phyloP scores from a whole-genome alignment of 2,329 filamentous ascomycete genomes.

The Chaetomiaceae sp. region DNA sequence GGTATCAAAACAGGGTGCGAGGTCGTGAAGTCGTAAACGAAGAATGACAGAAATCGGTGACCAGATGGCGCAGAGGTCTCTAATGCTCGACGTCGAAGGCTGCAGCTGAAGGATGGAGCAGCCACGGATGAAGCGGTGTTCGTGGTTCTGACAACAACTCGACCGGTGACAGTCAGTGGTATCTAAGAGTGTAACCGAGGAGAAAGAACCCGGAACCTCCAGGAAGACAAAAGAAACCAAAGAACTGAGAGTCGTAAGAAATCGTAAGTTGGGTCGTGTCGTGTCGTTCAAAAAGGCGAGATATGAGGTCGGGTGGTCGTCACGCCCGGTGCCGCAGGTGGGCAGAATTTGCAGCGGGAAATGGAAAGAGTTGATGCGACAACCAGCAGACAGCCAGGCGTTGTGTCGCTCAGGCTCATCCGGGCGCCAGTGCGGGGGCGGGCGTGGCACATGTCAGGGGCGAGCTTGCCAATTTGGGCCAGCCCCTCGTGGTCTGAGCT shows the following conservation, averaged over 20 bases:
- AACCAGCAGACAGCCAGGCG: neutral
- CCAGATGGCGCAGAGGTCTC: neutral
- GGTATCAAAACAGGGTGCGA: conserved; percentile 1
- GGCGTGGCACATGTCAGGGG: conserved; percentile 11
- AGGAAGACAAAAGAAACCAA: conserved; percentile 15
- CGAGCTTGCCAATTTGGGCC: conserved; percentile 1
- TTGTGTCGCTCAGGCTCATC: neutral
- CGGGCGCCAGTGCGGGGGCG: neutral
- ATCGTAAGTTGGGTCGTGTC: conserved; percentile 21
- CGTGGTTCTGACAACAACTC: neutral
- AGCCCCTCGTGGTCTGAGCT: too few relatives aligned
- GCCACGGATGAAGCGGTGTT: neutral
- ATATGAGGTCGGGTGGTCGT: conserved; percentile 17
- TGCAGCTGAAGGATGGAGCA: neutral
- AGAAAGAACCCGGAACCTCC: neutral
- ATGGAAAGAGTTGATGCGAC: conserved; percentile 18
- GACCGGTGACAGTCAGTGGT: neutral
- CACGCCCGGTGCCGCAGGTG: conserved; percentile 15
- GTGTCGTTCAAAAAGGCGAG: conserved; percentile 15
- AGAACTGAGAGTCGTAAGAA: conserved; percentile 25
- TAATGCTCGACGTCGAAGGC: neutral
- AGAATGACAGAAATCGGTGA: neutral
- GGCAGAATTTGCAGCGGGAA: conserved; percentile 15
- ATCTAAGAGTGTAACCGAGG: neutral
- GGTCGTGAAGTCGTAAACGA: neutral